Evolutionary conservation across 2,329 filamentous ascomycete species (phyloP), one percentile per base, ranked within the genome.

Genomic region (Periconia macrospinosa): DNA sequence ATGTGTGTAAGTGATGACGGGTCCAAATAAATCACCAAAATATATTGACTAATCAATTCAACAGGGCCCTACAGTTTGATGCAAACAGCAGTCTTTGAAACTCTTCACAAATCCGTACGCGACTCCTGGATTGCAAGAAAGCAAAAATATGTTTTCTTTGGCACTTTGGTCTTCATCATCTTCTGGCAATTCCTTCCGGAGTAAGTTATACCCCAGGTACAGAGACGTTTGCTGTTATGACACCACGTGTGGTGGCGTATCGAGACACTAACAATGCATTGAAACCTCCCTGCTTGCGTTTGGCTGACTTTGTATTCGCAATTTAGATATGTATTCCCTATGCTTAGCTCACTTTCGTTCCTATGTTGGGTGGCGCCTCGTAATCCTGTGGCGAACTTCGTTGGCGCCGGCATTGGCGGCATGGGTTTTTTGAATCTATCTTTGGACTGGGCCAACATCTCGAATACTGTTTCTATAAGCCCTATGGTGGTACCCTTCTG

Each of bases 111-210:
- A 60, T 79, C 83, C 60, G 76, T 79, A 50, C 77, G 81, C 52
- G 75, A 76, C 30, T 81, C 82, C 0, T 78, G 79, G 6, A 60
- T 79, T 1, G 80, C 81, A 0, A 75, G 76, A 42, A 80, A 79
- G 47, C 83, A 85, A 62, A 84, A 83, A 68, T 77, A 74, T 40
- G 75, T 86, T 1, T 86, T 86, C 68, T 86, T 85, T 68, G 66
- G 75, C 10, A 76, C 79, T 0, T 71, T 86, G 0, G 53, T 79
- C 0, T 83, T 75, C 3, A 76, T 85, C 49, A 83, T 79, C 0
- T 58, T 84, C 0, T 87, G 84, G 84, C 83, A 87, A 53, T 86
- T 86, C 55, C 68, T 86, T 0, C 84, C 84, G 0, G 83, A 86
- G 63, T 86, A 79, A 27, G 23, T 27, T 27, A 27, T n/a, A n/a